A percentile compares a stretch with the other conserved stretches of the same genome.
These are phyloP conservation scores for Mesotaenium endlicherianum DNA, from an alignment of 139 green algal genomes.

Conservation along the genomic window DNA sequence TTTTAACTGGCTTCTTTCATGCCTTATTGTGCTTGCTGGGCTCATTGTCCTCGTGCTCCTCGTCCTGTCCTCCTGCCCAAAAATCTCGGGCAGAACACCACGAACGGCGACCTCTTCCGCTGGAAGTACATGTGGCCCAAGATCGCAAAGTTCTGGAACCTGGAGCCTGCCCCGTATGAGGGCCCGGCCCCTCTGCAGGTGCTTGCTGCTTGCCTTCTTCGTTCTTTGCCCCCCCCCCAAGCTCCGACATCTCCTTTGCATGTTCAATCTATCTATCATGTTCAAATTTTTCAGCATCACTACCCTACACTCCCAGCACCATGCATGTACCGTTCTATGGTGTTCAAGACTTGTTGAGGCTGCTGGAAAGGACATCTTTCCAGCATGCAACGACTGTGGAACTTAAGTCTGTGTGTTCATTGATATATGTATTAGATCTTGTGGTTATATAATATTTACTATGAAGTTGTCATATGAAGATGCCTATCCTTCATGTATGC, in stretches of 20 bases:
- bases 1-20: no score
- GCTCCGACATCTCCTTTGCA: neutral
- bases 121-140: constrained; percentile 20
- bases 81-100: constrained; percentile 32
- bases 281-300: neutral
- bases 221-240: neutral
- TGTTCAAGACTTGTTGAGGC: neutral
- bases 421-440: no score
- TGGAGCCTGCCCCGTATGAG: neutral
- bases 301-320: neutral
- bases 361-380: no score
- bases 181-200: constrained; percentile 16
- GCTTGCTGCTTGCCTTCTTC: neutral
- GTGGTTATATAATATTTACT: no score
- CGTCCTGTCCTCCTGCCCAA: no score
- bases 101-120: constrained; percentile 37
- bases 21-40: no score
- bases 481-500: no score
- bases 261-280: neutral
- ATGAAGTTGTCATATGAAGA: no score
- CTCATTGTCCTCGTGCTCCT: no score
- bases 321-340: neutral
- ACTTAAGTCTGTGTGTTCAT: no score
- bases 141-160: constrained; percentile 17
- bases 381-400: no score